These are phyloP conservation scores for Udeniomyces megalosporus DNA, from an alignment of 768 basidiomycete species.

Conservation along the genomic window DNA sequence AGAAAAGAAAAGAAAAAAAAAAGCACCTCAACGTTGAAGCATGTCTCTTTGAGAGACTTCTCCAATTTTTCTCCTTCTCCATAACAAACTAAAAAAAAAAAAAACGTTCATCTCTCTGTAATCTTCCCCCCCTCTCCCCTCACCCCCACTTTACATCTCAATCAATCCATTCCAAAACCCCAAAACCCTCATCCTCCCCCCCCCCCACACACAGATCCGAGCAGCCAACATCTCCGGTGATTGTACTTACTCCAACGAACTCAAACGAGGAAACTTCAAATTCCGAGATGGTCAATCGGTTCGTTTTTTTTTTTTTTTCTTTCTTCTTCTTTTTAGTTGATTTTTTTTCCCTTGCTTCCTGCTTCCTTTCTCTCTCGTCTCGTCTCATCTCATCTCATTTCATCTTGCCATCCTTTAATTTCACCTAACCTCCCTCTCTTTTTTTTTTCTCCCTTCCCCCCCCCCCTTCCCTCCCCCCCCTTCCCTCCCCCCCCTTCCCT, in stretches of 20 bases:
- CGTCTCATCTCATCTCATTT: slow-evolving; percentile 8
- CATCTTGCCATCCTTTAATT: background rate
- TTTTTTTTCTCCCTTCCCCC: background rate
- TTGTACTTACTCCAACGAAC: slow-evolving; percentile 69
- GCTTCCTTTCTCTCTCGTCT: too few species aligned
- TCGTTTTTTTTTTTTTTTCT: slow-evolving; percentile 15
- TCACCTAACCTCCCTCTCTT: slow-evolving; percentile 15
- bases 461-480: background rate
- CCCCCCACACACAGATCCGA: slow-evolving; percentile 58
- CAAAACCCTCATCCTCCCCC: background rate
- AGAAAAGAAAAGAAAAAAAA: too few species aligned
- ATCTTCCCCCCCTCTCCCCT: background rate
- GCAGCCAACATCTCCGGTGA: slow-evolving; percentile 89
- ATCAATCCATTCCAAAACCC: background rate
- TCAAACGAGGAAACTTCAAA: slow-evolving; percentile 53
- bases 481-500: background rate
- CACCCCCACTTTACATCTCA: too few species aligned
- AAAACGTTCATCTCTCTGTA: background rate
- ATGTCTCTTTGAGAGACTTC: too few species aligned
- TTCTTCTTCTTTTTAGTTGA: too few species aligned
- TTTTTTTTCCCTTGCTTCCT: too few species aligned
- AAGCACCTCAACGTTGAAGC: too few species aligned
- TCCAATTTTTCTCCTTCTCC: too few species aligned
- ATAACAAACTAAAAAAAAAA: too few species aligned
- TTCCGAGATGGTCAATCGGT: slow-evolving; percentile 95